Evolutionary conservation across 1,284 basidiomycete species (phyloP).

Genomic region (Waitea zeae): DNA sequence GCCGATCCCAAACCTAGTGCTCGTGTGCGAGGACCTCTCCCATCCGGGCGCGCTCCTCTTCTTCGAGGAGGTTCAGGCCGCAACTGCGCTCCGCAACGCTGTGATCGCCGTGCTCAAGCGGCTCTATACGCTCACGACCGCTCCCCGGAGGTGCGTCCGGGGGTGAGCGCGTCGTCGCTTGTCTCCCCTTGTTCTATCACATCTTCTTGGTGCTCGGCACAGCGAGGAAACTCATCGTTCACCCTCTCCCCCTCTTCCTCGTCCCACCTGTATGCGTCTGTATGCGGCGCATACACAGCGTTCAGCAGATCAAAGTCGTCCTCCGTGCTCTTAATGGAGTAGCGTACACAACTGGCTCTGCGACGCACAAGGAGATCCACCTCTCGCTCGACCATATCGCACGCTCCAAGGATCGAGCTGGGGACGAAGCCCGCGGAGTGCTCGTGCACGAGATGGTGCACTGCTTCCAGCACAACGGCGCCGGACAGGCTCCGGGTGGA

Average conservation of each 20-base stretch:
- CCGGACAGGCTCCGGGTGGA: slow-evolving; percentile 40
- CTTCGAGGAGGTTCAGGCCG: slow-evolving; percentile 29
- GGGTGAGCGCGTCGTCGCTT: too few species aligned
- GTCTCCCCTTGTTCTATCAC: too few species aligned
- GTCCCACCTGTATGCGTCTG: neutral
- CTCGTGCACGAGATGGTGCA: slow-evolving; percentile 54
- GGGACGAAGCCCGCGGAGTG: slow-evolving; percentile 46
- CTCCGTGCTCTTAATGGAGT: slow-evolving; percentile 48
- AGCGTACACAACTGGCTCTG: slow-evolving; percentile 39
- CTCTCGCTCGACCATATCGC: slow-evolving; percentile 45
- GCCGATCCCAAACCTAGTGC: slow-evolving; percentile 35
- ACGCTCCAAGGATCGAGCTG: slow-evolving; percentile 23
- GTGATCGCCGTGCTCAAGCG: slow-evolving; percentile 34
- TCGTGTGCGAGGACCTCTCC: slow-evolving; percentile 38
- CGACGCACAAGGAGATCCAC: slow-evolving; percentile 50
- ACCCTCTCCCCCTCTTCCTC: too few species aligned
- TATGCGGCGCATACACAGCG: slow-evolving; percentile 17
- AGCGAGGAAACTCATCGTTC: too few species aligned
- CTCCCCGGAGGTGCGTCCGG: slow-evolving; percentile 32
- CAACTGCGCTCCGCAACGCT: slow-evolving; percentile 28
- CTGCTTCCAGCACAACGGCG: slow-evolving; percentile 52
- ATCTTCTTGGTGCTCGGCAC: too few species aligned
- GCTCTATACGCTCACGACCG: slow-evolving; percentile 40
- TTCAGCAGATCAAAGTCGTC: slow-evolving; percentile 33
- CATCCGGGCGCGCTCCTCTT: slow-evolving; percentile 43